Base-by-base conservation (phyloP, 2,329 filamentous ascomycete species). In the Exophiala sp. region DNA sequence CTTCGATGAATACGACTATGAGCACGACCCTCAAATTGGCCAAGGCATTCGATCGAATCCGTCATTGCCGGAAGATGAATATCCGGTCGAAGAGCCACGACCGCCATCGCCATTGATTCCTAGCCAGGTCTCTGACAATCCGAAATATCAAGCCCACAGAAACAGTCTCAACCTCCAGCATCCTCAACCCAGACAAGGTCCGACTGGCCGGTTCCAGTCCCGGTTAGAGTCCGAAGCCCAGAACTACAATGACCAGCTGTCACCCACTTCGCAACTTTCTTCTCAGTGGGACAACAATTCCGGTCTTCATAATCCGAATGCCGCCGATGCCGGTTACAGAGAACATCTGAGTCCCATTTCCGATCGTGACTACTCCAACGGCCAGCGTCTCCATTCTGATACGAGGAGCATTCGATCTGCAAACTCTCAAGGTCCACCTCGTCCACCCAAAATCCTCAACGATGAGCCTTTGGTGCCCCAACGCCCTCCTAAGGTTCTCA, bases 61-160 rank as follows among this genome's bases (percentile, higher is more conserved):
- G 37, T 73, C 70, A 3, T 53, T 73, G 10, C 66, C 70, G 18
- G 65, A 69, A 19, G 61, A 65, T 21, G 59, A 62, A 16, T 60
- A 60, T 41, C 42, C 23, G 9, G 60, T 63, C 23, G 64, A 70
- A 49, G 69, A 73, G 47, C 70, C 73, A 53, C 70, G 73, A 3
- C 73, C 80, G 11, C 76, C 80, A 1, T 83, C 80, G 1, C 81
- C 81, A 1, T 67, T 84, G 16, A 77, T 84, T 22, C 81, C 81
- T 9, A 80, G 80, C 2, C 73, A 77, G 46, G 65, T 76, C 18
- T 73, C 72, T 35, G 76, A 69, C 41, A 76, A 79, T 50, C 80
- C 81, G 13, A 83, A 83, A 58, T 84, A 83, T 60, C 77, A 80
- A 58, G 80, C 79, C 51, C 78, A 83, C 59, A 76, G 81, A 51